Evolutionary conservation across 164 flowering plant species (phyloP).

Genomic region (Amborella trichopoda): DNA sequence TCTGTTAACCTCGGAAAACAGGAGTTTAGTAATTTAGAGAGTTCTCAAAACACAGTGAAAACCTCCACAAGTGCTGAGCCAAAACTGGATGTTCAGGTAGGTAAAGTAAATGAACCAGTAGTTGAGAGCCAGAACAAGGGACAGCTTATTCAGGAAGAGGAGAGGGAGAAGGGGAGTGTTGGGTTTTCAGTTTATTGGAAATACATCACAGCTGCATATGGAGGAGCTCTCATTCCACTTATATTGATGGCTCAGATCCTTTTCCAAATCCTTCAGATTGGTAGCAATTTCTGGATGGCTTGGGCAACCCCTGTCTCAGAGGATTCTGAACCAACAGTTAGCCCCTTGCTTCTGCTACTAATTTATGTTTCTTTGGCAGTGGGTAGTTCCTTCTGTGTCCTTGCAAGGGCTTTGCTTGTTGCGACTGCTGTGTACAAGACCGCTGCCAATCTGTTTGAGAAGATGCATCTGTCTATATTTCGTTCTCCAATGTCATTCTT

Average conservation of each 20-base stretch:
- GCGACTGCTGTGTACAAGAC: slow-evolving; percentile 1
- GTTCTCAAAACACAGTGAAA: too few relatives aligned
- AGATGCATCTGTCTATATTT: slow-evolving; percentile 3
- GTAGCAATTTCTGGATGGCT: slow-evolving; percentile 97
- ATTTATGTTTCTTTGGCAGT: slow-evolving; percentile 2
- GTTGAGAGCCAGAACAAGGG: slow-evolving; percentile 37
- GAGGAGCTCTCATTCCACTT: slow-evolving; percentile 71
- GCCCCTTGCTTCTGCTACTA: neutral
- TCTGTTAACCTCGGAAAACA: too few relatives aligned
- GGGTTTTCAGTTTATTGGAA: slow-evolving; percentile 75
- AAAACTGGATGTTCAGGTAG: slow-evolving; percentile 3
- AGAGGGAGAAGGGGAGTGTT: slow-evolving; percentile 83
- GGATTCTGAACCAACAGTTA: neutral
- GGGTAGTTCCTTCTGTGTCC: slow-evolving; percentile 1
- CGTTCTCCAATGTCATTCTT: slow-evolving; percentile 2
- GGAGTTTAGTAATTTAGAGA: too few relatives aligned
- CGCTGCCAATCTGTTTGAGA: neutral
- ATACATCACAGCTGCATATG: slow-evolving; percentile 54
- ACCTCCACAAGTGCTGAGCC: too few relatives aligned
- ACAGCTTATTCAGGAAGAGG: slow-evolving; percentile 91
- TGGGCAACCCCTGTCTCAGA: slow-evolving; percentile 42
- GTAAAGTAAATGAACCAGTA: slow-evolving; percentile 25
- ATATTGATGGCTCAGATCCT: slow-evolving; percentile 44
- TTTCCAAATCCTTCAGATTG: slow-evolving; percentile 71
- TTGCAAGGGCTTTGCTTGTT: neutral